Evolutionary conservation across 2,329 filamentous ascomycete species (phyloP), one percentile per base, ranked within the genome.

Genomic region (Cryphonectria parasitica): DNA sequence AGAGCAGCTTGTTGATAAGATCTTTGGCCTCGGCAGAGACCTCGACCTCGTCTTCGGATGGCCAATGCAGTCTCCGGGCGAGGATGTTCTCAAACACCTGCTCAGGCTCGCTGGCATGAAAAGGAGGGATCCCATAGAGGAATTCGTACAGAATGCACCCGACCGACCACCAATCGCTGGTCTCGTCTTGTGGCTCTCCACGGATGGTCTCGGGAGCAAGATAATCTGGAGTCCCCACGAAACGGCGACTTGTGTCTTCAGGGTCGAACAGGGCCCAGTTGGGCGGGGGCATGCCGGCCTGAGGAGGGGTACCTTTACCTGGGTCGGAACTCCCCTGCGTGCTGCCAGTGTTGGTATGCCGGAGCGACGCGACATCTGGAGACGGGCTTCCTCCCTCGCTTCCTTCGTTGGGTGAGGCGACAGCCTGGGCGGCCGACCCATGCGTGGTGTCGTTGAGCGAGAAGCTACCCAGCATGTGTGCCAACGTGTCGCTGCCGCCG

Each of bases 141-240:
- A 97, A 98, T 77, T 99, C 96, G 77, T 98, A 99, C 80, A 98
- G 84, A 75, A 99, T 98, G 79, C 97, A 99, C 0, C 96, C 96
- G n/a, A 99, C 87, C 31, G 96, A 98, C 96, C 96, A 99, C 96
- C 96, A 99, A 89, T 99, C 96, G 78, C 96, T 98, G 75, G 95
- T 96, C 80, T 98, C 95, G 77, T 99, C 96, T 80, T 99, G 96
- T 1, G 95, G 94, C 74, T 94, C 90, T 65, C 97, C 96, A 74
- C 94, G 95, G 78, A 99, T 97, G 0, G 97, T 99, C 79, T 99
- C 97, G 0, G 96, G 96, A 0, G 96, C 96, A 19, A 99, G 87
- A 78, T 99, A 99, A 80, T 99, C 96, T 0, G 96, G 96, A 0
- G 96, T 99, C 43, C 96, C 96, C 11, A 99, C 96, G 76, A 99